Percentiles rank a stretch among this genome's conserved stretches.
Evolutionary conservation across 1,284 basidiomycete genomes (phyloP).

Genomic region (Porodaedalea pini): DNA sequence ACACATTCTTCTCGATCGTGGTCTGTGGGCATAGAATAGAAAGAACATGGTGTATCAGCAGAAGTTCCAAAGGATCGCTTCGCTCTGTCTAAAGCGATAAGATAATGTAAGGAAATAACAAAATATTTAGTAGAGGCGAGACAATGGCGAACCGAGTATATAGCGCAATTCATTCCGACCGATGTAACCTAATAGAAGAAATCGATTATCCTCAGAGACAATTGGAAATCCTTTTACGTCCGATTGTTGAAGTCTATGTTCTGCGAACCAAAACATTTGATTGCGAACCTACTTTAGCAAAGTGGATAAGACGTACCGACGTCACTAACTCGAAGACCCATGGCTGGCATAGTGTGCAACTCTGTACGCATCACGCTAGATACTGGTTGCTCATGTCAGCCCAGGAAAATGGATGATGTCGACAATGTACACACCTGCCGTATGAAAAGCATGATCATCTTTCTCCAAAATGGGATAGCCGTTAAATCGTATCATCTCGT

Average conservation of each 20-base stretch:
- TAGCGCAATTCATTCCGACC: conserved; percentile 82
- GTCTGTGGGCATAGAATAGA: conserved; percentile 47
- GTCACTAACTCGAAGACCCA: conserved; percentile 73
- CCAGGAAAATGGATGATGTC: conserved; percentile 14
- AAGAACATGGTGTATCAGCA: conserved; percentile 68
- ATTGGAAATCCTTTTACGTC: conserved; percentile 92
- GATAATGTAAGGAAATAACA: background rate
- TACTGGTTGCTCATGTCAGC: conserved; percentile 45
- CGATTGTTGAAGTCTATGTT: conserved; percentile 64
- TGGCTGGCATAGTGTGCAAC: conserved; percentile 68
- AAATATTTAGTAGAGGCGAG: background rate
- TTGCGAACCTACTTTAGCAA: too few species aligned
- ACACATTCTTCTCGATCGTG: conserved; percentile 47
- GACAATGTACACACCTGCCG: conserved; percentile 59
- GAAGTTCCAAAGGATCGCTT: conserved; percentile 58
- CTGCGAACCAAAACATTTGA: conserved; percentile 37
- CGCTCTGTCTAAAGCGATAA: conserved; percentile 56
- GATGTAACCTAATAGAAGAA: conserved; percentile 83
- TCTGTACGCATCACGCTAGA: conserved; percentile 86
- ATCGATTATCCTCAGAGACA: conserved; percentile 54
- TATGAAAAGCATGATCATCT: conserved; percentile 87
- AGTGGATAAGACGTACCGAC: conserved; percentile 55
- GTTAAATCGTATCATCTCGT: conserved; percentile 96
- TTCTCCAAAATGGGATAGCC: conserved; percentile 96
- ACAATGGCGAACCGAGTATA: conserved; percentile 64